phyloP scores from a whole-genome alignment of 768 basidiomycete genomes.

The Pisolithus sp. region DNA sequence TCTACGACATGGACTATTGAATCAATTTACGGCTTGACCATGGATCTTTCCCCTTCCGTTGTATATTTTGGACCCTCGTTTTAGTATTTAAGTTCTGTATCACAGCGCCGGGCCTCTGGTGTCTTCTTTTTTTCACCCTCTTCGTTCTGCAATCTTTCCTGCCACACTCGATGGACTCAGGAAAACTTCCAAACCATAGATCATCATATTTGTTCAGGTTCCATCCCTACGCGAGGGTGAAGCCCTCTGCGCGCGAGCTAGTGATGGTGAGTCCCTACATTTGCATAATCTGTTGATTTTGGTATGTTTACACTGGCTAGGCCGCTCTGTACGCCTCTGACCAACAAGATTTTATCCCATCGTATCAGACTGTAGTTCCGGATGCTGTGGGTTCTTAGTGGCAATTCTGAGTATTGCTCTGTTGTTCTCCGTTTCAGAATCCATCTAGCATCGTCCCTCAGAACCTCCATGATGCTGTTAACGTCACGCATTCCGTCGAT shows the following conservation, averaged over 20 bases:
- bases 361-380: background rate
- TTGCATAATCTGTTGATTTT: background rate
- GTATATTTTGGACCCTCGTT: background rate
- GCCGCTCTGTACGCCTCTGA: background rate
- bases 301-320: background rate
- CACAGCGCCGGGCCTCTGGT: background rate
- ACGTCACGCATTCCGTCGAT: too few relatives aligned
- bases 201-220: constrained; percentile 5
- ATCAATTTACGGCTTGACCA: background rate
- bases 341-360: background rate
- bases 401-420: background rate
- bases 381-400: background rate
- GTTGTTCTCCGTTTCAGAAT: too few relatives aligned
- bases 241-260: constrained; percentile 3
- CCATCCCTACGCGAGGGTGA: constrained; percentile 9
- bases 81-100: background rate
- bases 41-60: too few relatives aligned
- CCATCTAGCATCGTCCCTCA: too few relatives aligned
- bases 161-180: background rate
- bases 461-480: too few relatives aligned
- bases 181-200: constrained; percentile 5
- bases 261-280: background rate
- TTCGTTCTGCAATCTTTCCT: background rate
- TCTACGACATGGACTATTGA: too few relatives aligned
- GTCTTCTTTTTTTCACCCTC: background rate